These are phyloP conservation scores for Naganishia onofrii DNA, from an alignment of 768 basidiomycete species.

Conservation along the genomic window DNA sequence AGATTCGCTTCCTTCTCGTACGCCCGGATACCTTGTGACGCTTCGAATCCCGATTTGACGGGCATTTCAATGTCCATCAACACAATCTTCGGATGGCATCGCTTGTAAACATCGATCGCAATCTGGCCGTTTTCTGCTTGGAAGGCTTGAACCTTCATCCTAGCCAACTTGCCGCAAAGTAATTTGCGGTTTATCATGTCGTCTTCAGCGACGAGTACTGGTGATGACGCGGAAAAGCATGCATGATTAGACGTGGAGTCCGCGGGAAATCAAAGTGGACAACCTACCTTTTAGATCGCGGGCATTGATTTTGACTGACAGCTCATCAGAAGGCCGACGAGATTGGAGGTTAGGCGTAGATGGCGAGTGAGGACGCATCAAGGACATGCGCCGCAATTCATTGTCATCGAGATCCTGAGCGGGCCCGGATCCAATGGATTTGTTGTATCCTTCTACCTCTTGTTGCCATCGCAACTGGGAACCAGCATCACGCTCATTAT, in stretches of 20 bases:
- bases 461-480: slow-evolving; percentile 13
- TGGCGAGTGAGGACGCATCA: not conserved
- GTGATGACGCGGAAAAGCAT: not conserved
- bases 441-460: too few species aligned
- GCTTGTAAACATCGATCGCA: slow-evolving; percentile 20
- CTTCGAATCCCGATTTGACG: slow-evolving; percentile 47
- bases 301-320: slow-evolving; percentile 8
- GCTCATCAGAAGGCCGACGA: not conserved
- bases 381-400: not conserved
- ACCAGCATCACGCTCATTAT: slow-evolving; percentile 16
- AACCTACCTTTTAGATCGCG: slow-evolving; percentile 18
- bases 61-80: slow-evolving; percentile 51
- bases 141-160: slow-evolving; percentile 2
- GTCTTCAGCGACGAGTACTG: slow-evolving; percentile 50
- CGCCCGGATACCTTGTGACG: slow-evolving; percentile 42
- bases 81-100: slow-evolving; percentile 27
- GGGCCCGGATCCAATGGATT: not conserved
- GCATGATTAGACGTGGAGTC: not conserved
- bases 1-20: slow-evolving; percentile 35
- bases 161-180: slow-evolving; percentile 19
- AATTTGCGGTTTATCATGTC: slow-evolving; percentile 37
- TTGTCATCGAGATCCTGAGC: not conserved
- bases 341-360: not conserved
- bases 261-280: not conserved
- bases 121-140: slow-evolving; percentile 21